phyloP scores from a whole-genome alignment of 2,329 filamentous ascomycete genomes.

The Cladosporium sp. region DNA sequence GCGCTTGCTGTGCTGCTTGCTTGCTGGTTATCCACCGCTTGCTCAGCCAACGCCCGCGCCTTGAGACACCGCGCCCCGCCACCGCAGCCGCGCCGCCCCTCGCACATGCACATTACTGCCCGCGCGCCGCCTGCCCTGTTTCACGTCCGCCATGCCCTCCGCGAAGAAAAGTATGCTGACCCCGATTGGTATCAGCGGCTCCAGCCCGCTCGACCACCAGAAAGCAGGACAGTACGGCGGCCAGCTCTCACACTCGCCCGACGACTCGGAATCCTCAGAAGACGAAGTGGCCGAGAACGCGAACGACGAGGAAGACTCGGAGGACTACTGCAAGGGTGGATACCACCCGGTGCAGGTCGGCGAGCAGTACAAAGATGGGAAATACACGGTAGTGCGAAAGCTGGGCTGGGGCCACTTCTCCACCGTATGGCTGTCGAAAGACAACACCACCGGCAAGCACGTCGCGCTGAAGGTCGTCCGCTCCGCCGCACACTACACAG shows the following conservation, averaged over 20 bases:
- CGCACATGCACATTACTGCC: slow-evolving; percentile 6
- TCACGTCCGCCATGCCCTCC: not conserved
- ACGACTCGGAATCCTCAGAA: slow-evolving; percentile 54
- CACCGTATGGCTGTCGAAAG: slow-evolving; percentile 81
- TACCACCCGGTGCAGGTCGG: slow-evolving; percentile 94
- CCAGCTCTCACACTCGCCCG: slow-evolving; percentile 66
- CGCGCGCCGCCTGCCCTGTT: not conserved
- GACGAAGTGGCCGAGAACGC: slow-evolving; percentile 87
- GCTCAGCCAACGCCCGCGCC: slow-evolving; percentile 4
- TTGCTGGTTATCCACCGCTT: not conserved
- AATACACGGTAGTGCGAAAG: slow-evolving; percentile 94
- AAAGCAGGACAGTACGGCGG: slow-evolving; percentile 40
- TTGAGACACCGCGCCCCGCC: slow-evolving; percentile 10
- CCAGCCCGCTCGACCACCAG: slow-evolving; percentile 24
- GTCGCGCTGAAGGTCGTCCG: slow-evolving; percentile 97
- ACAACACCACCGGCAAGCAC: slow-evolving; percentile 85
- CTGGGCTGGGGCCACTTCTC: slow-evolving; percentile 98
- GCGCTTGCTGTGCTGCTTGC: slow-evolving; percentile 4
- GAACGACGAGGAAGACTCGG: slow-evolving; percentile 95
- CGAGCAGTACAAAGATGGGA: slow-evolving; percentile 95
- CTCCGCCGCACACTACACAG: slow-evolving; percentile 95
- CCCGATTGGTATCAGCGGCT: slow-evolving; percentile 16
- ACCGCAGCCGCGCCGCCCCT: not conserved
- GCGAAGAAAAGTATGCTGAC: slow-evolving; percentile 21
- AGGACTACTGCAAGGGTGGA: slow-evolving; percentile 98